Percentiles rank a stretch among this genome's conserved stretches.
Evolutionary conservation across 192 early-diverging fungal genomes (phyloP).

Genomic region (Rhizophagus sp.): DNA sequence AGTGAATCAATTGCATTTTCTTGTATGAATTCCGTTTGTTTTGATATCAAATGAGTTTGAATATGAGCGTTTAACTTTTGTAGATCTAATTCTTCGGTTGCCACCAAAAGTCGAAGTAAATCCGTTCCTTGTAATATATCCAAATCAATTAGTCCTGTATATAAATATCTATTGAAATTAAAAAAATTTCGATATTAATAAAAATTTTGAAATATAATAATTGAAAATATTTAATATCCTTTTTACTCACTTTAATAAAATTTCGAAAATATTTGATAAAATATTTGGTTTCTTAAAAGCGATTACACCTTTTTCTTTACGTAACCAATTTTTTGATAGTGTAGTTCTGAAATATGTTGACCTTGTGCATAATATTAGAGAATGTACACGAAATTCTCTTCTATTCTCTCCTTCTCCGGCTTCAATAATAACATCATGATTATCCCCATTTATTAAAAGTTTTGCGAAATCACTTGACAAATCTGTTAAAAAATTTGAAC

Average conservation of each 20-base stretch:
- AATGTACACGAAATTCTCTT: constrained; percentile 17
- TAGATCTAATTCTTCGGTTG: background rate
- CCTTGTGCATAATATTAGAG: constrained; percentile 4
- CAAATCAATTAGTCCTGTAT: background rate
- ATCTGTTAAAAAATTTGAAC: background rate
- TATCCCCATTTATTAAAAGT: background rate
- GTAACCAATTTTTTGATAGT: background rate
- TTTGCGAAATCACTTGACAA: background rate
- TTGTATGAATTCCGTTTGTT: background rate
- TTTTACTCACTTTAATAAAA: constrained; percentile 1
- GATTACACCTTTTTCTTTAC: constrained; percentile 10
- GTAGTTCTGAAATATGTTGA: constrained; percentile 19
- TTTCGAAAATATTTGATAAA: background rate
- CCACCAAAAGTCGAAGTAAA: background rate
- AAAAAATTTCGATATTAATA: background rate
- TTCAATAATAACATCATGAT: background rate
- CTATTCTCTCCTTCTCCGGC: background rate
- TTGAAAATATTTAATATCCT: background rate
- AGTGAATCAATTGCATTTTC: background rate
- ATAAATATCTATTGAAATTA: background rate
- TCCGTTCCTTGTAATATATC: background rate
- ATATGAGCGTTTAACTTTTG: background rate
- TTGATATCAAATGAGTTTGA: background rate
- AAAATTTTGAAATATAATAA: background rate
- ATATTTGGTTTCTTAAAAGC: constrained; percentile 27